A percentile compares a stretch with the other conserved stretches of the same genome.
These are phyloP conservation scores for Carex myosuroides DNA, from an alignment of 176 grass and related monocot genomes.

Conservation along the genomic window DNA sequence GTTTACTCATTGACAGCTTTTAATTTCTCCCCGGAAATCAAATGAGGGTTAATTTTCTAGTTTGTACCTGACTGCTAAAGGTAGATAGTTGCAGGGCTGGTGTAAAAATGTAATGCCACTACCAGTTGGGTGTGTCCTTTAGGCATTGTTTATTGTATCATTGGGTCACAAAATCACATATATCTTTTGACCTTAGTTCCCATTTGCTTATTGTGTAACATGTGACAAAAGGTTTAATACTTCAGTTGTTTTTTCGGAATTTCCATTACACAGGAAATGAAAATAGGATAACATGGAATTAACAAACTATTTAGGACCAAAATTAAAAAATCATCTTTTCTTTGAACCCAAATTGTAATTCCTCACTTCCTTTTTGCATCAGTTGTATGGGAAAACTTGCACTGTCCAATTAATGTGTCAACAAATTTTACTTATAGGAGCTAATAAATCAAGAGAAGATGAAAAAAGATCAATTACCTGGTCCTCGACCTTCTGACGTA, in stretches of 20 bases:
- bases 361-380: not conserved
- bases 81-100: not conserved
- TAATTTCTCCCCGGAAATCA: not conserved
- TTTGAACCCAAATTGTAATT: not conserved
- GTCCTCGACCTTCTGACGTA: constrained; percentile 21
- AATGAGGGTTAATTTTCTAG: not conserved
- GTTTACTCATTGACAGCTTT: not conserved
- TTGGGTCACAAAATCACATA: not conserved
- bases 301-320: not conserved
- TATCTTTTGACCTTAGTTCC: not conserved
- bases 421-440: not conserved
- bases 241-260: not conserved
- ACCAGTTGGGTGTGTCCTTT: not conserved
- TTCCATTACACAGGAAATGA: not conserved
- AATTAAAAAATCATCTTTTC: not conserved
- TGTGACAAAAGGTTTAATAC: not conserved
- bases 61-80: not conserved
- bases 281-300: not conserved
- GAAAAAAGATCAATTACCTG: not conserved
- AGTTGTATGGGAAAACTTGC: not conserved
- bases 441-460: not conserved
- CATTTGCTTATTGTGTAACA: not conserved
- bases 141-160: not conserved
- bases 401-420: not conserved
- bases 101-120: not conserved